These are phyloP conservation scores for Hanseniaspora pseudoguilliermondii DNA, from an alignment of 805 yeast species.

Conservation along the genomic window DNA sequence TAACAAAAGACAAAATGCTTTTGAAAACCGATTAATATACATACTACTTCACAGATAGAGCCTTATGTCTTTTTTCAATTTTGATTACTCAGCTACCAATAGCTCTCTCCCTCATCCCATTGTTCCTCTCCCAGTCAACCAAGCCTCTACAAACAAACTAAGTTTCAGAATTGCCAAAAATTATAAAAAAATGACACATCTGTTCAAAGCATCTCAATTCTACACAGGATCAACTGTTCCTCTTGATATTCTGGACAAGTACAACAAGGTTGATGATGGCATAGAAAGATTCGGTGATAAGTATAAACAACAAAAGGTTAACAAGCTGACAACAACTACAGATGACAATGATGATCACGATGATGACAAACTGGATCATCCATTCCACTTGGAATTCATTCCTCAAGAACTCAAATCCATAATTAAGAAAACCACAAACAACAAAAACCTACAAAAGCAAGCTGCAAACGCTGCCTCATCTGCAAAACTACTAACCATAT, in stretches of 20 bases:
- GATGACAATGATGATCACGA: slow-evolving; percentile 33
- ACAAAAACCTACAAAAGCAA: slow-evolving; percentile 2
- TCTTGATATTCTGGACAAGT: slow-evolving; percentile 18
- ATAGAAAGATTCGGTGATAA: slow-evolving; percentile 71
- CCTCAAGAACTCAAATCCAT: slow-evolving; percentile 66
- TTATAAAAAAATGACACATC: slow-evolving; percentile 4
- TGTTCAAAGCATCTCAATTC: slow-evolving; percentile 7
- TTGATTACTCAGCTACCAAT: slow-evolving; percentile 12
- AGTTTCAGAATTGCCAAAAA: slow-evolving; percentile 9
- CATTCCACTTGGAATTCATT: slow-evolving; percentile 55
- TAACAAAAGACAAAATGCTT: no score
- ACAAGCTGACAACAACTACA: slow-evolving; percentile 33
- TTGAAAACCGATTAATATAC: no score
- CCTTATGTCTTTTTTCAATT: slow-evolving; percentile 8
- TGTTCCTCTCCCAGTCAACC: slow-evolving; percentile 9
- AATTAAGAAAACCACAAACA: slow-evolving; percentile 38
- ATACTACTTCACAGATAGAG: neutral
- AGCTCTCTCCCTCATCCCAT: slow-evolving; percentile 12
- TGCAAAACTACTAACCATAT: slow-evolving; percentile 15
- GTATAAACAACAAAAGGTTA: slow-evolving; percentile 38
- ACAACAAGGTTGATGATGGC: slow-evolving; percentile 40
- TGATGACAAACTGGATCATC: slow-evolving; percentile 32
- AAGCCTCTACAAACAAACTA: slow-evolving; percentile 1
- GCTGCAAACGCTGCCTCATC: slow-evolving; percentile 2
- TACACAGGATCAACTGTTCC: slow-evolving; percentile 12